Base-by-base conservation (phyloP, 2,329 filamentous ascomycete species). In the Verruconis gallopava region DNA sequence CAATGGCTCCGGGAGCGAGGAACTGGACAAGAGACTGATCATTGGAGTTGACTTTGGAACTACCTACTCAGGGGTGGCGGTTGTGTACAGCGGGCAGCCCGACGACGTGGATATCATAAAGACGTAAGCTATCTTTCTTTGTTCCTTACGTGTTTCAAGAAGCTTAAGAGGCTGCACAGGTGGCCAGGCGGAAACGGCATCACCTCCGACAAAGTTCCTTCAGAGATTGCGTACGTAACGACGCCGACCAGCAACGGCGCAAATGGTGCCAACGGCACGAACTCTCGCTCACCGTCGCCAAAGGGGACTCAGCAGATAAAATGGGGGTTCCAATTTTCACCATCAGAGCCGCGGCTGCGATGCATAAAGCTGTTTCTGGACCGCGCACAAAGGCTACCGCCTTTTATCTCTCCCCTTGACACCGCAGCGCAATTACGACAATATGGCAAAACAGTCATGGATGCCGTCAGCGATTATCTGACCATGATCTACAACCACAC, bases 341-440 rank as follows among this genome's bases (percentile, higher is more conserved):
- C 82, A 1, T 79, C 85, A 53, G 80, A 85, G 59, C 71, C 77
- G 36, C 73, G 82, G 15, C 69, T 89, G 20, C 77, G 81, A 9
- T 89, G 83, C 56, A 85, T 89, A 65, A 89, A 89, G 66, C 71
- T 89, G 18, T 86, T 88, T 54, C 76, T 89, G 25, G 83, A 89
- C 57, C 75, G 81, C 17, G 78, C 79, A 34, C 83, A 88, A 59
- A 84, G 84, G 59, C 69, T 89, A 18, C 83, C 83, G 5, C 81
- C 84, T 49, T 89, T 86, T 50, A 80, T 88, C 46, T 83, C 78
- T 51, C 79, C 79, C 5, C 69, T 84, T 18, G 82, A 88, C 56
- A 86, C 81, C 37, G 79, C 80, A 0, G 78, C 79, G 0, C 79
- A 85, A 58, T 69, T 88, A n/a, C 76, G 78, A 55, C 75, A 74